Base-by-base conservation (phyloP, 2,329 filamentous ascomycete species). In the Calonectria pauciramosa region DNA sequence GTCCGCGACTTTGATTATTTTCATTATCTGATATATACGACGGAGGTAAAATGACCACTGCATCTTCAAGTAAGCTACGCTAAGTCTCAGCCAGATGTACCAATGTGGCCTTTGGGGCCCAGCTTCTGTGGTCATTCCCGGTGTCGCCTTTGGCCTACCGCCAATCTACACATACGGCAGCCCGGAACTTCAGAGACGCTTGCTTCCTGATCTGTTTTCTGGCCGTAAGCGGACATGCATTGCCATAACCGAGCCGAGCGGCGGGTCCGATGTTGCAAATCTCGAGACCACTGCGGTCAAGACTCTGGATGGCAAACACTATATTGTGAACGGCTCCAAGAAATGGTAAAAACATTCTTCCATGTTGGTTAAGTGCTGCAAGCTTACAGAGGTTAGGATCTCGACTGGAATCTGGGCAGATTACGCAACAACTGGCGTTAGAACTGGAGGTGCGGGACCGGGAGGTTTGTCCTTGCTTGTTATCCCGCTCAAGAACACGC, bases 241-340 rank as follows among this genome's bases (percentile, higher is more conserved):
- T n/a, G 66, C 66, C 2, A 68, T 68, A 26, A 68, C 66, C 4
- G 66, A 68, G 18, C 66, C 66, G 14, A 56, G 51, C 51, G 65
- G 47, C 2, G 65, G 65, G 16, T 52, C 47, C 11, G 65, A 68
- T 54, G 65, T 68, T 32, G 65, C 65, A 5, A 68, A 56, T 23
- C 18, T 68, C 4, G 47, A 52, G 51, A 68, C 65, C 8, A 68
- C 65, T 10, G 65, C 65, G 2, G 47, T 38, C 13, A 68, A 54
- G 20, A 54, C 32, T 14, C 28, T 3, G 4, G 47, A 56, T 56
- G 65, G 65, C 23, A 68, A 54, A n/a, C 7, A 36, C n/a, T 68
- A 54, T 14, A 41, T 68, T 23, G 65, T 68, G 6, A 68, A 68
- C n/a, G 65, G 65, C 47, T 56, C 47, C 14, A 68, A 68, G 32